A percentile compares a stretch with the other conserved stretches of the same genome.
These are phyloP conservation scores for Elsinoe batatas DNA, from an alignment of 2,329 filamentous ascomycete species.

Conservation along the genomic window DNA sequence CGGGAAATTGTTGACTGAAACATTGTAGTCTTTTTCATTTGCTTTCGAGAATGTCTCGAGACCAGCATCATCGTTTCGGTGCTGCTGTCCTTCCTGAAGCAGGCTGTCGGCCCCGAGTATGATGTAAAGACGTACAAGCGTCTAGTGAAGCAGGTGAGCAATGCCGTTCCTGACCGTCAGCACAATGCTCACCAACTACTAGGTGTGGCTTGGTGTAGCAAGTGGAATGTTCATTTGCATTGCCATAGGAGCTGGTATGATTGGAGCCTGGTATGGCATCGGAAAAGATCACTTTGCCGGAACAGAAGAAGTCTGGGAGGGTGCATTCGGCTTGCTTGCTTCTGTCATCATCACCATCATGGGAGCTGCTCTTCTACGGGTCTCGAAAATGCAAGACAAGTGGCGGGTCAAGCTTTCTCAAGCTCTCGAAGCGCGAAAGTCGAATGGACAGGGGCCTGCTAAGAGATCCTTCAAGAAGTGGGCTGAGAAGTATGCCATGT, in stretches of 20 bases:
- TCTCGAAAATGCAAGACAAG: slow-evolving; percentile 76
- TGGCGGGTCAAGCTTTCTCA: slow-evolving; percentile 75
- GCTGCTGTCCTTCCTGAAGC: slow-evolving; percentile 75
- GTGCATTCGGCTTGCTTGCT: slow-evolving; percentile 65
- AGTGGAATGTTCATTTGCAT: slow-evolving; percentile 56
- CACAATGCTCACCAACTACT: slow-evolving; percentile 15
- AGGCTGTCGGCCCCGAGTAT: slow-evolving; percentile 58
- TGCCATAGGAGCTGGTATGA: slow-evolving; percentile 55
- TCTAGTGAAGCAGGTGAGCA: slow-evolving; percentile 51
- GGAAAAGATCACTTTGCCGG: slow-evolving; percentile 56
- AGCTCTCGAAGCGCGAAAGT: slow-evolving; percentile 45
- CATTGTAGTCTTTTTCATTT: slow-evolving; percentile 67
- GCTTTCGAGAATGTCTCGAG: slow-evolving; percentile 78
- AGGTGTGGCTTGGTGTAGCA: slow-evolving; percentile 60
- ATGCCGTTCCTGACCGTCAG: slow-evolving; percentile 15
- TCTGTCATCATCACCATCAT: slow-evolving; percentile 72
- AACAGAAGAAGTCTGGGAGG: slow-evolving; percentile 72
- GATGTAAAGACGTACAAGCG: slow-evolving; percentile 57
- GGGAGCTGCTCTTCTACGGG: slow-evolving; percentile 67
- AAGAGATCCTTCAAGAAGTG: slow-evolving; percentile 50
- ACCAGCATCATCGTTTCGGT: slow-evolving; percentile 78
- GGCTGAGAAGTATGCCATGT: slow-evolving; percentile 74
- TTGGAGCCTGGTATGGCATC: slow-evolving; percentile 63
- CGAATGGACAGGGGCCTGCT: slow-evolving; percentile 34
- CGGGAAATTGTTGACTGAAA: neutral